Evolutionary conservation across 805 yeast species (phyloP).

Genomic region (Cyberlindnera bimundalis): DNA sequence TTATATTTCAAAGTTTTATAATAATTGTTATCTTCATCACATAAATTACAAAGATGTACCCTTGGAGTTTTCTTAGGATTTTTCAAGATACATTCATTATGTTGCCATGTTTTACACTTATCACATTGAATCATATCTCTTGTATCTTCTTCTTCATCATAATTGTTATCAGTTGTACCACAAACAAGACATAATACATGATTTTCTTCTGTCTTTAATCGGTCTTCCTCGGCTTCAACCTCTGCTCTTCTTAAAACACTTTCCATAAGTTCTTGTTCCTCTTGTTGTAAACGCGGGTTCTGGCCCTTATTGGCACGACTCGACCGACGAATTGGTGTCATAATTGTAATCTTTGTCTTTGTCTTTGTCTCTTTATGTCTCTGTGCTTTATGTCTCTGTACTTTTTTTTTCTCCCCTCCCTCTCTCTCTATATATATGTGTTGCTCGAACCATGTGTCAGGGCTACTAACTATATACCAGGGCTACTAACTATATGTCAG

Average conservation of each 20-base stretch:
- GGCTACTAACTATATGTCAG: no score
- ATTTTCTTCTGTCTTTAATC: constrained; percentile 24
- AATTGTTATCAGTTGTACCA: constrained; percentile 55
- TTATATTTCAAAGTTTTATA: constrained; percentile 34
- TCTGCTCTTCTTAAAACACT: constrained; percentile 24
- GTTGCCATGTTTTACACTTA: constrained; percentile 69
- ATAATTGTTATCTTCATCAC: constrained; percentile 36
- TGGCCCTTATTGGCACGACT: constrained; percentile 41
- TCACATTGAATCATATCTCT: constrained; percentile 65
- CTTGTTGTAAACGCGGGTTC: constrained; percentile 30
- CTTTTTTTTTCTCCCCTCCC: no score
- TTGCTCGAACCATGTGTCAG: no score
- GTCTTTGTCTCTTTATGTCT: no score
- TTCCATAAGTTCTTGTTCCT: constrained; percentile 27
- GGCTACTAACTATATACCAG: no score
- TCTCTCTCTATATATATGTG: no score
- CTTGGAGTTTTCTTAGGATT: constrained; percentile 40
- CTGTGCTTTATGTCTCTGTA: no score
- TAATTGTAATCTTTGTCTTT: background rate
- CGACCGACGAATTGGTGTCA: constrained; percentile 37
- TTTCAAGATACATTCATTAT: constrained; percentile 56
- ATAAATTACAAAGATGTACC: constrained; percentile 50
- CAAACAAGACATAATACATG: constrained; percentile 58
- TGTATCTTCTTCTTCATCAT: constrained; percentile 52
- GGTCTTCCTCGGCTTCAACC: constrained; percentile 16